These are phyloP conservation scores for Haberlea rhodopensis DNA, from an alignment of 257 asterid genomes.

Conservation along the genomic window DNA sequence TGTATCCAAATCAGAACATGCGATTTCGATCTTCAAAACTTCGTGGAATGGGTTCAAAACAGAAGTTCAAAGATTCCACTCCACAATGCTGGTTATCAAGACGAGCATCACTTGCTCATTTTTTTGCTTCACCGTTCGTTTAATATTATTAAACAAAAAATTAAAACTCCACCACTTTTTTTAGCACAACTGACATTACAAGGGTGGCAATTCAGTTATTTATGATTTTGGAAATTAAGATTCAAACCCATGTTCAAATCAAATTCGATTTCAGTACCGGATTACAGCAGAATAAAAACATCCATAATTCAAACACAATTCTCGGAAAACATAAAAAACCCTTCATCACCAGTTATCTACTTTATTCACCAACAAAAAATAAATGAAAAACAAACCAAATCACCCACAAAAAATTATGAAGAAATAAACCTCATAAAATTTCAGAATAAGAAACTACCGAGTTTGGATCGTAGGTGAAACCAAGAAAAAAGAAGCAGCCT, in stretches of 20 bases:
- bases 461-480: conserved; percentile 63
- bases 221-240: not conserved
- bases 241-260: not conserved
- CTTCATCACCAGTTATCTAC: not conserved
- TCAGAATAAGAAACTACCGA: conserved; percentile 38
- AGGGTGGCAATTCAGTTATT: not conserved
- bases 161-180: not conserved
- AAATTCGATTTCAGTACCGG: not conserved
- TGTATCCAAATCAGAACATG: not conserved
- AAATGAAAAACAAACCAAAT: not conserved
- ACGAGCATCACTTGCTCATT: not conserved
- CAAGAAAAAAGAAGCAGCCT: conserved; percentile 49
- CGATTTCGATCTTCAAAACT: not conserved
- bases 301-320: conserved; percentile 14
- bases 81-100: not conserved
- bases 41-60: not conserved
- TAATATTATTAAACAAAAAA: not conserved
- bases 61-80: not conserved
- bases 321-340: not conserved
- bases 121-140: not conserved
- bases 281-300: not conserved
- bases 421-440: not conserved
- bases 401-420: conserved; percentile 1
- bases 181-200: conserved; percentile 8
- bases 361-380: not conserved